These are phyloP conservation scores for Linum tenue DNA, from an alignment of 345 rosid genomes.

Conservation along the genomic window DNA sequence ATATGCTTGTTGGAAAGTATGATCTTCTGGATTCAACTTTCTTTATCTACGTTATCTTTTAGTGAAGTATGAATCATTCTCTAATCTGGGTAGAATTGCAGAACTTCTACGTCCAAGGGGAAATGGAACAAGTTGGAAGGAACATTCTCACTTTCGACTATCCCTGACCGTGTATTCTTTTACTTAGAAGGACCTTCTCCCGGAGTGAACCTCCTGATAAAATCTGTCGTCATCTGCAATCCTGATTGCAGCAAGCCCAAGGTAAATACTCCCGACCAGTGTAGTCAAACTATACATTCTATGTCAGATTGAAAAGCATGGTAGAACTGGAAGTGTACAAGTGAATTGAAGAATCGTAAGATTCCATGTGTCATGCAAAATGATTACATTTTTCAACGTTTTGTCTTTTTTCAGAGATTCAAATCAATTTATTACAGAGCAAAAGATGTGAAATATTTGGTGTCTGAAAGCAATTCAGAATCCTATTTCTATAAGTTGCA, in stretches of 20 bases:
- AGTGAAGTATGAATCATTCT: not conserved
- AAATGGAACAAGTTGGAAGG: slow-evolving; percentile 75
- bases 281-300: not conserved
- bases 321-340: no score
- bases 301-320: not conserved
- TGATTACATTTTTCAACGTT: no score
- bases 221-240: slow-evolving; percentile 53
- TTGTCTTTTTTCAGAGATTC: no score
- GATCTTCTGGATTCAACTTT: slow-evolving; percentile 9
- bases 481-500: no score
- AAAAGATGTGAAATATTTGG: no score
- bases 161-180: slow-evolving; percentile 57
- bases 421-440: no score
- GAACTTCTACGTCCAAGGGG: slow-evolving; percentile 53
- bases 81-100: slow-evolving; percentile 23
- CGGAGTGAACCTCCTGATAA: slow-evolving; percentile 64
- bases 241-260: slow-evolving; percentile 27
- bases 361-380: no score
- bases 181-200: slow-evolving; percentile 91
- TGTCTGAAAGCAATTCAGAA: no score
- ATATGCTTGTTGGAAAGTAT: slow-evolving; percentile 68
- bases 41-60: not conserved
- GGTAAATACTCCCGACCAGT: slow-evolving; percentile 29
- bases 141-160: slow-evolving; percentile 49
- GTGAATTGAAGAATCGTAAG: no score